Conservation (phyloP, 2,329 filamentous ascomycete species). For the Aspergillus terreus region DNA sequence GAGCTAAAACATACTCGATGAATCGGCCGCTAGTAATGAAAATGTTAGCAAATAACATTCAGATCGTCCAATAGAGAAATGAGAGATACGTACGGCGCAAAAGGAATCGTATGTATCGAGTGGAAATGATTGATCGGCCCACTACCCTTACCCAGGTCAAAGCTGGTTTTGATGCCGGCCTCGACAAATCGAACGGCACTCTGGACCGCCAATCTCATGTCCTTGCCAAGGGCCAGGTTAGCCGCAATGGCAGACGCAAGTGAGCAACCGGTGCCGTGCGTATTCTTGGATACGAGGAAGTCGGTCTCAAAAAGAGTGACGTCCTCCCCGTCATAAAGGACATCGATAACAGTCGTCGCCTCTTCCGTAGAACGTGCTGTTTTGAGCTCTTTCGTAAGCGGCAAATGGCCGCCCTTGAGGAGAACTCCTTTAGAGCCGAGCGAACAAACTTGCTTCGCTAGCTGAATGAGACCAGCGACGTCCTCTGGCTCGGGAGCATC, state of each 20-base stretch:
- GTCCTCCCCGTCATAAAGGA: slow-evolving; percentile 64
- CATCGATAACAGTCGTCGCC: slow-evolving; percentile 67
- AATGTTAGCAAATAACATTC: slow-evolving; percentile 2
- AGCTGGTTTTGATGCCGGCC: slow-evolving; percentile 57
- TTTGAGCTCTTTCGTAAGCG: slow-evolving; percentile 62
- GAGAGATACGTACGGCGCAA: slow-evolving; percentile 47
- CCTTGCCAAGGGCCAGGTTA: slow-evolving; percentile 53
- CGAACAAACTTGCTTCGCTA: slow-evolving; percentile 63
- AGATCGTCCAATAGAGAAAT: neutral
- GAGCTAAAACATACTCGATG: slow-evolving; percentile 74
- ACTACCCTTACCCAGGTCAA: slow-evolving; percentile 54
- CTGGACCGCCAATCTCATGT: slow-evolving; percentile 49
- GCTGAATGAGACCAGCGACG: slow-evolving; percentile 62
- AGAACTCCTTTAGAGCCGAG: slow-evolving; percentile 78
- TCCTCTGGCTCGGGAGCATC: slow-evolving; percentile 47
- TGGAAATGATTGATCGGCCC: slow-evolving; percentile 68
- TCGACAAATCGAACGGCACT: slow-evolving; percentile 59
- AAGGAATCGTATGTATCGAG: slow-evolving; percentile 57
- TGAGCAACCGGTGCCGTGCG: slow-evolving; percentile 92
- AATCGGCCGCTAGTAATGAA: slow-evolving; percentile 62
- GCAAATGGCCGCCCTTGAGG: slow-evolving; percentile 87
- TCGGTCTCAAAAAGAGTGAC: slow-evolving; percentile 63
- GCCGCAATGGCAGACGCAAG: slow-evolving; percentile 72
- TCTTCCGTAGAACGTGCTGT: slow-evolving; percentile 59
- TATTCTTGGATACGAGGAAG: slow-evolving; percentile 72